Evolutionary conservation across 192 early-diverging fungal genomes (phyloP), one percentile per base, ranked within the genome.

Genomic region (Coemansia sp.): DNA sequence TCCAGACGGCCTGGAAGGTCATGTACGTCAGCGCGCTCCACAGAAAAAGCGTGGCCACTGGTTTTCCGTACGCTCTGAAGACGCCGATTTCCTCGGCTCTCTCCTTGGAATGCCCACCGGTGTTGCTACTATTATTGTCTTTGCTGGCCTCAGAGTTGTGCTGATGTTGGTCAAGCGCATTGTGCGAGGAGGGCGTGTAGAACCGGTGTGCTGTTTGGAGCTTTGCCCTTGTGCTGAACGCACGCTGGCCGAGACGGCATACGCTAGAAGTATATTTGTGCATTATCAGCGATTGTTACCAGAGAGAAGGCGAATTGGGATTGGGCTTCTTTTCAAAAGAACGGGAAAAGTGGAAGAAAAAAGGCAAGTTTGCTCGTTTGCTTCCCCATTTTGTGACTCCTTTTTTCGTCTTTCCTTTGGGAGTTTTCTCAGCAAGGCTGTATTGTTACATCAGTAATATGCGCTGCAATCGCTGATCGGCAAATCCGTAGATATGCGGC

Each of bases 11-110:
- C 49, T 76, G 79, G 8, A 81, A 43, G 40, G 79, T 46, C 68
- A 70, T 70, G 62, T 76, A 81, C 44, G 79, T 69, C 17, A 81
- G 57, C 0, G 79, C 49, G 58, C 79, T 76, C 79, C 79, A 81
- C 16, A 81, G 55, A 25, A 81, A 81, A 20, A 81, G 41, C 11
- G 79, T 76, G 1, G 74, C 71, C 17, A 81, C 71, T 19, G 79
- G 79, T 42, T 61, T 71, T 10, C 74, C 79, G 48, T 81, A 81
- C 12, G 79, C 74, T 7, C 65, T 67, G 59, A 75, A 5, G 10
- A 72, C 4, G 2, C 79, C 79, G 53, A 75, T 80, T 51, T 75
- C 58, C 44, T 80, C 77, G 10, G 63, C 51, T 20, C 9, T 12
- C 19, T 25, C 51, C 2, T 20, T 19, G 65, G 16, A 38, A 60